Conservation (phyloP, 306 rosid genomes). For the Ziziphus jujuba region DNA sequence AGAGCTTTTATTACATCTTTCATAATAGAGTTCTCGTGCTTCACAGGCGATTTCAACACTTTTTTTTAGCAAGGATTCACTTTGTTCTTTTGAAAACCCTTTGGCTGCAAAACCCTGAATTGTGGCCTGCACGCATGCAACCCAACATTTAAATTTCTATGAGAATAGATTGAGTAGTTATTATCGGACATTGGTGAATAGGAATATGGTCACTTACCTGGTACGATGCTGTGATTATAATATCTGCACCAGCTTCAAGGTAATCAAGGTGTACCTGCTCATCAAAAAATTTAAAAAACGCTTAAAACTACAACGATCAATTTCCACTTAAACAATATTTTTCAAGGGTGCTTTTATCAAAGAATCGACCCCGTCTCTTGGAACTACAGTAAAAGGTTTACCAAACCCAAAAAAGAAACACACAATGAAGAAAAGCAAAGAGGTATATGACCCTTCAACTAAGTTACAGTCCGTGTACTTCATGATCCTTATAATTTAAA, state of each 20-base stretch:
- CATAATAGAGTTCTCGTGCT: slow-evolving; percentile 64
- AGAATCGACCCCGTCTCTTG: too few relatives aligned
- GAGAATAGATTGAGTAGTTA: not conserved
- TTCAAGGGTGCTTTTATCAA: too few relatives aligned
- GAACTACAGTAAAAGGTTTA: too few relatives aligned
- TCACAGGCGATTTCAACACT: slow-evolving; percentile 82
- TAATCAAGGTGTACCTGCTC: slow-evolving; percentile 90
- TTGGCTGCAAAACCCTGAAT: slow-evolving; percentile 79
- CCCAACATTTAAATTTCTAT: not conserved
- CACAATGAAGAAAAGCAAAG: too few relatives aligned
- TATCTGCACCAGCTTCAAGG: slow-evolving; percentile 89
- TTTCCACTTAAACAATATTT: not conserved
- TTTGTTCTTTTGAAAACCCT: slow-evolving; percentile 66
- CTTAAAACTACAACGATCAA: slow-evolving; percentile 9
- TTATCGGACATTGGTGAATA: not conserved
- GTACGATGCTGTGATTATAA: slow-evolving; percentile 83
- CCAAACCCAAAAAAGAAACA: too few relatives aligned
- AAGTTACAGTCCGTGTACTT: too few relatives aligned
- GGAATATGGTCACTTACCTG: slow-evolving; percentile 46
- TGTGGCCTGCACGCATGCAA: slow-evolving; percentile 64
- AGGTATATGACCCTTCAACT: too few relatives aligned
- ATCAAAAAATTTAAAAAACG: not conserved
- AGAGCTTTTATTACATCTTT: slow-evolving; percentile 49
- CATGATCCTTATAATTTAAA: too few relatives aligned
- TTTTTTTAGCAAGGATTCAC: slow-evolving; percentile 60